phyloP scores from a whole-genome alignment of 2,329 filamentous ascomycete genomes.

The Ophiostoma sp. region DNA sequence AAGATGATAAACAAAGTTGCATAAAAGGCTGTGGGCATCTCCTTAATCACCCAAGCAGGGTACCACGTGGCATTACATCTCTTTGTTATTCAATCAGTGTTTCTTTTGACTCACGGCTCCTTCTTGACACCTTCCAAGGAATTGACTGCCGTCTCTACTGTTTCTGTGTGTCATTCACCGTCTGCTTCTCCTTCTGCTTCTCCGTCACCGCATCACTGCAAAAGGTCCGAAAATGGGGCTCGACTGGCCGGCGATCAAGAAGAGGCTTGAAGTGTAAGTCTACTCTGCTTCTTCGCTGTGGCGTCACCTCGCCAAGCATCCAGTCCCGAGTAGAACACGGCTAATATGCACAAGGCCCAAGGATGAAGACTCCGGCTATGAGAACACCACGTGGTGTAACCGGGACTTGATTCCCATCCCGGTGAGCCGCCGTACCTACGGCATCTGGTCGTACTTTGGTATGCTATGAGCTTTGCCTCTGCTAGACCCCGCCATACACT shows the following conservation, averaged over 20 bases:
- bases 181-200: background rate
- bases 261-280: constrained; percentile 17
- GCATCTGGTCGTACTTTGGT: constrained; percentile 23
- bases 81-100: background rate
- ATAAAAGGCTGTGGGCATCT: constrained; percentile 6
- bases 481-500: too few relatives aligned
- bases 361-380: constrained; percentile 29
- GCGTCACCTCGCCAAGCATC: too few relatives aligned
- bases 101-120: background rate
- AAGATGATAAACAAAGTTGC: background rate
- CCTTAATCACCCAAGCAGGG: background rate
- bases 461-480: background rate
- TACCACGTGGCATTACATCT: background rate
- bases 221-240: constrained; percentile 5
- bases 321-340: too few relatives aligned
- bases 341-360: constrained; percentile 11
- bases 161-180: background rate
- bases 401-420: constrained; percentile 40
- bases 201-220: constrained; percentile 3
- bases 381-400: constrained; percentile 47
- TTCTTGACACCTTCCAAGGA: background rate
- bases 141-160: background rate
- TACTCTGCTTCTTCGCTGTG: background rate
- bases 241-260: constrained; percentile 12
- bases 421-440: constrained; percentile 40